Conservation (phyloP, 23 red algal species). For the Gracilaria caudata region DNA sequence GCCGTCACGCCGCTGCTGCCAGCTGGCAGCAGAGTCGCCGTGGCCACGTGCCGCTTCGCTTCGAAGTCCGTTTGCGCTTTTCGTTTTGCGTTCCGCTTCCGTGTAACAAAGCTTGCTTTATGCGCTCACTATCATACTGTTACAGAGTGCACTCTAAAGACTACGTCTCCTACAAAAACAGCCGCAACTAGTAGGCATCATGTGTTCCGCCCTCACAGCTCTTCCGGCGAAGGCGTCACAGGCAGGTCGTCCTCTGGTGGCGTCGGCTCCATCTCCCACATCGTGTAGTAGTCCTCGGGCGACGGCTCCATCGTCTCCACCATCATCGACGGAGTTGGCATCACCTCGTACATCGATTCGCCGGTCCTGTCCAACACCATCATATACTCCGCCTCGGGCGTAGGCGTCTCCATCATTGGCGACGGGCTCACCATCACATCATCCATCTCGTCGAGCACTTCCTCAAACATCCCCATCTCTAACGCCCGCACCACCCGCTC, state of each 20-base stretch:
- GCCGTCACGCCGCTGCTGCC: background rate
- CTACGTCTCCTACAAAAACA: too few species aligned
- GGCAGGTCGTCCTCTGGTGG: background rate
- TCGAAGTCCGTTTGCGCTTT: too few species aligned
- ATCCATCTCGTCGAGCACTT: background rate
- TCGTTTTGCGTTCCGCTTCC: too few species aligned
- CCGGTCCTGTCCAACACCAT: background rate
- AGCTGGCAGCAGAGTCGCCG: too few species aligned
- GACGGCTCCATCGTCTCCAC: background rate
- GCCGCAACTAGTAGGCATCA: background rate
- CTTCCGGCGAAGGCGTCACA: background rate
- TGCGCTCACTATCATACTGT: too few species aligned
- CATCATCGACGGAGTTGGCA: background rate
- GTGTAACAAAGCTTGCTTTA: too few species aligned
- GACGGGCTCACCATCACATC: background rate
- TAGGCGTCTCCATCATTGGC: background rate
- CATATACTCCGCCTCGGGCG: background rate
- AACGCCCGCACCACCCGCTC: background rate
- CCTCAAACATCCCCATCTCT: background rate
- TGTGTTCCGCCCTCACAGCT: background rate
- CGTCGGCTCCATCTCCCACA: background rate
- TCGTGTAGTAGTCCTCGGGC: background rate
- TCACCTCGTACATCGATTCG: background rate
- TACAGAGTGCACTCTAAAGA: too few species aligned
- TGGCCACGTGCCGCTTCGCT: background rate